Evolutionary conservation across 2,329 filamentous ascomycete genomes (phyloP).

Genomic region (Apiospora arundinis): DNA sequence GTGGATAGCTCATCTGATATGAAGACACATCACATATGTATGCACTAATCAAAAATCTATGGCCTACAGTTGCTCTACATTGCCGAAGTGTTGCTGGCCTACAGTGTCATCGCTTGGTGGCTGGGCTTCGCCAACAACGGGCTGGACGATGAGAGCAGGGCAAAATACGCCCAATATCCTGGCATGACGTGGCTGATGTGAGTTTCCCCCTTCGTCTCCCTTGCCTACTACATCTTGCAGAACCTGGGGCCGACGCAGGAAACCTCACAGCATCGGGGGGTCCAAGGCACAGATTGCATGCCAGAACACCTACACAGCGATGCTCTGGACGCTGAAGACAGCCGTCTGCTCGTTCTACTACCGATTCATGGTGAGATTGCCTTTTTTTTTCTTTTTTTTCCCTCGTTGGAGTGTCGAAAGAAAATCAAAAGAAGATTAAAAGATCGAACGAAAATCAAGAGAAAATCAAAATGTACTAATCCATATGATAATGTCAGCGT

Average conservation of each 20-base stretch:
- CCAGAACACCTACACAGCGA: conserved; percentile 23
- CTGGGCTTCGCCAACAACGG: conserved; percentile 23
- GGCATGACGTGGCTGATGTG: neutral
- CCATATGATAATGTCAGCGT: conserved; percentile 13
- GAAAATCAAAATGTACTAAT: neutral
- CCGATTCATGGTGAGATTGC: conserved; percentile 25
- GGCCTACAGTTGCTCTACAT: neutral
- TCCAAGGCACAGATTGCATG: conserved; percentile 28
- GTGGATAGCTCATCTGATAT: no score
- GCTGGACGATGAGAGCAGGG: conserved; percentile 17
- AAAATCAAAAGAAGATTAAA: no score
- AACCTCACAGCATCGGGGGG: conserved; percentile 20
- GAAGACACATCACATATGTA: neutral
- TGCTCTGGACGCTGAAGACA: conserved; percentile 28
- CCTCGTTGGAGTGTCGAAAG: no score
- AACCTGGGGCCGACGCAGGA: neutral
- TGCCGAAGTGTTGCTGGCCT: conserved; percentile 16
- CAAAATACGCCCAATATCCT: neutral
- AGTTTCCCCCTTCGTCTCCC: conserved; percentile 12
- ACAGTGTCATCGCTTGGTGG: conserved; percentile 27
- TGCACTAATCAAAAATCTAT: neutral
- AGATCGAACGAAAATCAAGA: no score
- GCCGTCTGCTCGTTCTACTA: conserved; percentile 27
- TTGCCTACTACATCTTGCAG: no score
- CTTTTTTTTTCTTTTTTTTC: no score